Evolutionary conservation across 208 protist genomes (phyloP).

Genomic region (Naegleria gruberi): DNA sequence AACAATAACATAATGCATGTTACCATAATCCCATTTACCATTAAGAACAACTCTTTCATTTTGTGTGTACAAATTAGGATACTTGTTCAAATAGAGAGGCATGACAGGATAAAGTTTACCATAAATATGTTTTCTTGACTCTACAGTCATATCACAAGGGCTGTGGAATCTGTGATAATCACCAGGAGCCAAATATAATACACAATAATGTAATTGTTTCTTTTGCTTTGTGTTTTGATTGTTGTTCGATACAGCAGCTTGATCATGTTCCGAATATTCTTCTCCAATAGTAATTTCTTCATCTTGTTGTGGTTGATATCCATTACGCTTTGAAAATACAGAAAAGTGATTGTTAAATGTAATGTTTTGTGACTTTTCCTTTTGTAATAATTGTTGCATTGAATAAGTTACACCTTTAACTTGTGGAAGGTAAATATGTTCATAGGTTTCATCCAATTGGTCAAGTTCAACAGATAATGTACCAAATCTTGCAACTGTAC

Average conservation of each 20-base stretch:
- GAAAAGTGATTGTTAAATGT: neutral
- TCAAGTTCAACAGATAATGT: constrained; percentile 34
- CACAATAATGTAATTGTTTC: constrained; percentile 46
- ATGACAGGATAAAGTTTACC: constrained; percentile 45
- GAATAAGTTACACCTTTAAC: constrained; percentile 55
- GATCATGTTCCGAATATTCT: neutral
- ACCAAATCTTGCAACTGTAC: constrained; percentile 49
- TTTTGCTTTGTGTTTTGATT: constrained; percentile 26
- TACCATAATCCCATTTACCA: constrained; percentile 32
- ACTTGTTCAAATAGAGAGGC: constrained; percentile 1
- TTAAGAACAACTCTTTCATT: constrained; percentile 34
- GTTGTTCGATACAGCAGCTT: neutral
- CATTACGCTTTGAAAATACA: neutral
- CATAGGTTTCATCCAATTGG: neutral
- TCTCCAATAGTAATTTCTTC: neutral
- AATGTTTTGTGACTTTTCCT: neutral
- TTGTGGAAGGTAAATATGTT: constrained; percentile 42
- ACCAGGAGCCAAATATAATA: constrained; percentile 61
- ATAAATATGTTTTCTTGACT: constrained; percentile 44
- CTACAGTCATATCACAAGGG: constrained; percentile 42
- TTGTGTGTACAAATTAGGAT: constrained; percentile 44
- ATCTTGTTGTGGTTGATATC: neutral
- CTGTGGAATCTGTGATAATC: constrained; percentile 63
- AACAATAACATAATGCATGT: constrained; percentile 33
- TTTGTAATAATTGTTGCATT: constrained; percentile 45